phyloP scores from a whole-genome alignment of 1,284 basidiomycete species.

The Trametes sp. region DNA sequence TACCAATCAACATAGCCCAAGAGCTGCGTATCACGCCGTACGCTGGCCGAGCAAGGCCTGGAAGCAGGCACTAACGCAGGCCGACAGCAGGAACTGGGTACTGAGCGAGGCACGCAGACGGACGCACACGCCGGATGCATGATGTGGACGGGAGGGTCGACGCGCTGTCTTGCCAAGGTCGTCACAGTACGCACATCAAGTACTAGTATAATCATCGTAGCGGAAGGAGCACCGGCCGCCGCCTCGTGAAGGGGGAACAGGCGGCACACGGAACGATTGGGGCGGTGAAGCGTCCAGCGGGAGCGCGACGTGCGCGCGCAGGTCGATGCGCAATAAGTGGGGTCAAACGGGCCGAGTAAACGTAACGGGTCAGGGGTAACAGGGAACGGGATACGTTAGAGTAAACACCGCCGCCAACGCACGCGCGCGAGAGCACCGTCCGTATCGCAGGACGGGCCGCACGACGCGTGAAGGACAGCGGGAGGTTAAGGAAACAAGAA shows the following conservation, averaged over 20 bases:
- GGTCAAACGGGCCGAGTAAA: slow-evolving; percentile 4
- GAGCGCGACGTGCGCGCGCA: slow-evolving; percentile 9
- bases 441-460: neutral
- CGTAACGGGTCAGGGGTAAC: slow-evolving; percentile 5
- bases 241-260: slow-evolving; percentile 20
- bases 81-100: neutral
- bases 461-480: slow-evolving; percentile 6
- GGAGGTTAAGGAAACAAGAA: neutral
- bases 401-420: neutral
- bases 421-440: neutral
- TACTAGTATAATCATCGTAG: slow-evolving; percentile 22
- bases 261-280: slow-evolving; percentile 24
- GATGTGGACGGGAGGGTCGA: slow-evolving; percentile 22
- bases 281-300: slow-evolving; percentile 38
- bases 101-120: too few relatives aligned
- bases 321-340: slow-evolving; percentile 15
- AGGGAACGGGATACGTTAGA: neutral
- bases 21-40: neutral
- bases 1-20: slow-evolving; percentile 14
- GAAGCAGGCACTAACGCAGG: neutral
- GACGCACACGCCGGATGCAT: neutral
- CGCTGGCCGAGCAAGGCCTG: neutral
- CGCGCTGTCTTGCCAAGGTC: slow-evolving; percentile 32
- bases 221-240: slow-evolving; percentile 17
- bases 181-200: slow-evolving; percentile 29